Conservation (phyloP, 805 yeast genomes). For the Kazachstania africana region DNA sequence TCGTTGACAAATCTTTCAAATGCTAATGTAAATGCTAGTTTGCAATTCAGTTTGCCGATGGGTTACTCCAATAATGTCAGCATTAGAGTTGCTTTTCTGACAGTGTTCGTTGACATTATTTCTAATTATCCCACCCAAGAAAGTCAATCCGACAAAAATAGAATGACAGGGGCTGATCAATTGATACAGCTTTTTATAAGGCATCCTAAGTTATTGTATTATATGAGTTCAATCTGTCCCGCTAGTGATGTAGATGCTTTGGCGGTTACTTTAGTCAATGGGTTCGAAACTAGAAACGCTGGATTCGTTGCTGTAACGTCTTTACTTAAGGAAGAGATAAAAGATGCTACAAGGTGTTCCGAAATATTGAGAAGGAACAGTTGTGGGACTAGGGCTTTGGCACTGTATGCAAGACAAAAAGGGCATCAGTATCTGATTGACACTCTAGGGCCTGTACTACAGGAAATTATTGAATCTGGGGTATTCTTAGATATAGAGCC, state of each 20-base stretch:
- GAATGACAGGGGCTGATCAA: constrained; percentile 11
- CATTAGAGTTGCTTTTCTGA: constrained; percentile 58
- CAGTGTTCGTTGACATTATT: constrained; percentile 60
- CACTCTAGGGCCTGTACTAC: constrained; percentile 44
- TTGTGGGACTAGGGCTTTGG: constrained; percentile 61
- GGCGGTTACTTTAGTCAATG: constrained; percentile 47
- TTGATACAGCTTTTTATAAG: constrained; percentile 22
- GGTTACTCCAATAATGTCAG: constrained; percentile 57
- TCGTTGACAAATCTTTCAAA: constrained; percentile 59
- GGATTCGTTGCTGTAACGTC: constrained; percentile 36
- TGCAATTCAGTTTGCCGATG: constrained; percentile 60
- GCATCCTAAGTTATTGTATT: constrained; percentile 33
- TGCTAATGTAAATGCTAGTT: constrained; percentile 63
- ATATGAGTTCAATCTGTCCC: constrained; percentile 51
- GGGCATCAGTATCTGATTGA: constrained; percentile 45
- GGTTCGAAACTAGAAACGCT: constrained; percentile 33
- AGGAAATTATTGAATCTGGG: constrained; percentile 36
- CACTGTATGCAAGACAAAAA: constrained; percentile 51
- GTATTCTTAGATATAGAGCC: constrained; percentile 56
- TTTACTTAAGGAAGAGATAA: constrained; percentile 48
- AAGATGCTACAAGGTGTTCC: constrained; percentile 42
- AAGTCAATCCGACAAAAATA: constrained; percentile 16
- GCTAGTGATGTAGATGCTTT: constrained; percentile 54
- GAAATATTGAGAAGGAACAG: constrained; percentile 71
- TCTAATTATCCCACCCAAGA: constrained; percentile 17